Evolutionary conservation across 352 stramenopile species (phyloP).

Genomic region (Globisporangium barbulae): DNA sequence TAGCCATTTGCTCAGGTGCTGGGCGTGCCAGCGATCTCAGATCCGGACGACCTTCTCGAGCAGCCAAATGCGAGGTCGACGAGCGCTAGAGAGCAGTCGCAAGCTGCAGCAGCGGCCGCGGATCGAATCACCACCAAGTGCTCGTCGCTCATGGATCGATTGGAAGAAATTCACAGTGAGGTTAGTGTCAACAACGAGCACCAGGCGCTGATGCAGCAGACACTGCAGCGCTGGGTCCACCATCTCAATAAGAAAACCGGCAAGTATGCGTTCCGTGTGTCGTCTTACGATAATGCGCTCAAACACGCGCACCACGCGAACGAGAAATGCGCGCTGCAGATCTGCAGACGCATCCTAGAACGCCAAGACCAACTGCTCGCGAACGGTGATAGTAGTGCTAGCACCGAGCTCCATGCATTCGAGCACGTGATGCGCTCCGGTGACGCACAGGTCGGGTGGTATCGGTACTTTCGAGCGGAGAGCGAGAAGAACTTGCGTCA

Average conservation of each 20-base stretch:
- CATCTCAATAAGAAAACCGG: neutral
- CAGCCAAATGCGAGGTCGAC: neutral
- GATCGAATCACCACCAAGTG: neutral
- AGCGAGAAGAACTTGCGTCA: neutral
- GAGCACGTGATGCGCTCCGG: neutral
- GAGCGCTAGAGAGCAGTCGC: neutral
- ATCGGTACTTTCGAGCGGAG: neutral
- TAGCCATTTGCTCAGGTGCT: neutral
- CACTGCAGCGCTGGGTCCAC: neutral
- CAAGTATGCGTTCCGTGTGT: neutral
- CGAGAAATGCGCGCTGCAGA: neutral
- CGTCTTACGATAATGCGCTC: neutral
- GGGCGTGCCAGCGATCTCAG: too few relatives aligned
- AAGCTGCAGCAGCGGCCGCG: neutral
- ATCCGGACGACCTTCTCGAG: neutral
- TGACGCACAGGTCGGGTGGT: neutral
- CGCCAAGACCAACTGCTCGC: neutral
- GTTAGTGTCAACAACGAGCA: neutral
- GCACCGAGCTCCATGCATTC: neutral
- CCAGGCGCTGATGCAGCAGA: neutral
- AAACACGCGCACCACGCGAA: neutral
- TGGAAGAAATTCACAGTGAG: neutral
- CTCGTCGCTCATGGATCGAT: neutral
- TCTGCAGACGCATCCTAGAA: neutral
- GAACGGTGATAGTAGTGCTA: neutral